Evolutionary conservation across 805 yeast species (phyloP), one percentile per base, ranked within the genome.

Genomic region (Yarrowia deformans): DNA sequence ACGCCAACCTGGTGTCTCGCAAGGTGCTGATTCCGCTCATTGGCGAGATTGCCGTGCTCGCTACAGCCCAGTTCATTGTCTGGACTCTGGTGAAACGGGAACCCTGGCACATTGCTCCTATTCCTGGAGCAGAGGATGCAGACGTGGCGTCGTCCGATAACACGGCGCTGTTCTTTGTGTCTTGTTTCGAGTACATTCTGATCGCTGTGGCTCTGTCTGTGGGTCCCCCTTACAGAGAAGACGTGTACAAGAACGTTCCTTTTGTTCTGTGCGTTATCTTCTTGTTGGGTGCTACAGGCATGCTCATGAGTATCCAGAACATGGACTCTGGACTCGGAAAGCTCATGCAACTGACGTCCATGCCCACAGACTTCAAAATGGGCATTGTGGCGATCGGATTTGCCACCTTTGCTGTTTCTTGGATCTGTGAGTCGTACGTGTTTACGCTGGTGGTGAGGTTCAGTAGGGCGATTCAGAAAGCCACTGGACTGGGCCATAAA

Each of bases 161-260:
- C 77, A 93, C 98, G 0, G 87, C 90, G 0, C 80, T 95, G 70
- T 95, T 95, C 78, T 84, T 88, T 60, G 87, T 85, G 74, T 85
- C 97, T 4, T 91, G 93, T 75, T 90, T 90, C 81, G 98, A 95
- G 81, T 95, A 95, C 78, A 90, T 96, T 61, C 80, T 92, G 69
- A 84, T 88, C 68, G 97, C 98, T 0, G 79, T 91, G 39, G 86
- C 93, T n/a, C 81, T 95, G 70, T 90, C 97, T 19, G 90, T 86
- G 13, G 99, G 99, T 0, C 93, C 95, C 9, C 99, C 99, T 23
- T 95, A 92, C 78, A 84, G 99, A 69, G 89, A 91, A 75, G 88
- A 93, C 1, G 85, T 89, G 73, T 77, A 80, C 35, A 82, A 87
- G 71, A 95, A 81, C 72, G 64, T 72, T 12, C 97, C 97, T 8